Base-by-base conservation (phyloP, 345 rosid species). In the Pistacia vera region DNA sequence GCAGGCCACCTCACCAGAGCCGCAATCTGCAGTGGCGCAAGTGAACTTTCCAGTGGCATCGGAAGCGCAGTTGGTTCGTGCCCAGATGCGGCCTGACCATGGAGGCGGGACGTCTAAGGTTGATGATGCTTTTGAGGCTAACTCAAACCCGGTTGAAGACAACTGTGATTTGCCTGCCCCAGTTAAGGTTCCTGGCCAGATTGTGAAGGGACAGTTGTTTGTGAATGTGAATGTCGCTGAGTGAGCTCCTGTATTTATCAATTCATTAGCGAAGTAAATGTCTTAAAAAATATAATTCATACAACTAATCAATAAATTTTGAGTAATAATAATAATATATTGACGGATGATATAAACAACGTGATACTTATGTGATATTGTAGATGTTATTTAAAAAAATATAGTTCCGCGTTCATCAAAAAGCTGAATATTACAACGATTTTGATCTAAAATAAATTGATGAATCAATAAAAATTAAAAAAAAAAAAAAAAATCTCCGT, bases 1-100 rank as follows among this genome's bases (percentile, higher is more conserved):
- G 73, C 97, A 88, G 9, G 72, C 54, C 0, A 88, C 17, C 38
- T 81, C 77, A 2, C 95, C 90, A 0, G 90, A 83, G n/a, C 63
- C 86, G 1, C 93, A 90, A 44, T 89, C 88, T 8, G 85, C 92
- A 0, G 90, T 80, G 69, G 20, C 76, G 33, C 90, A 89, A 9
- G 66, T 44, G 74, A 87, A 84, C 52, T 74, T 79, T 0, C 83
- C 85, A 2, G 77, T 0, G 51, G 84, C 22, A 44, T 72, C 82
- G 0, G 68, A 51, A 46, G 84, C 36, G 83, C 97, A 92, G 2
- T 49, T 64, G 0, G 91, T 66, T 22, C 92, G 75, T 14, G 77
- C 97, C 94, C 93, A 89, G 0, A 90, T 0, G 8, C 86, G 80
- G 48, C 93, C 94, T 0, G 70, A 7, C 93, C 91, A 88, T 7